Conservation (phyloP, 306 rosid species). For the Cicer arietinum region DNA sequence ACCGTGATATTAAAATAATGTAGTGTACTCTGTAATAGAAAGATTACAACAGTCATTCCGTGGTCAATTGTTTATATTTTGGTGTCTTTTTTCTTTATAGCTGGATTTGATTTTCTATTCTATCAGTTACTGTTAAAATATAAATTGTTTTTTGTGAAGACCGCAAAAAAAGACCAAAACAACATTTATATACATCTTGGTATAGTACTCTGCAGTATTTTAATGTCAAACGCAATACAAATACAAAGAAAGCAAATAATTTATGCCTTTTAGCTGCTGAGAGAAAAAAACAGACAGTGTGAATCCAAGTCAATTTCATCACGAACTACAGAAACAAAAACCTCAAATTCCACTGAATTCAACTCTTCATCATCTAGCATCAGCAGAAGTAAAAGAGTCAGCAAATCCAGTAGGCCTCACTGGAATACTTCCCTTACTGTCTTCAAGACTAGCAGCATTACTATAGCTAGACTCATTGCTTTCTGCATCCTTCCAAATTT, state of each 20-base stretch:
- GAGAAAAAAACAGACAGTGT: constrained; percentile 6
- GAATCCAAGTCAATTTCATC: constrained; percentile 26
- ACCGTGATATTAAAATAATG: no score
- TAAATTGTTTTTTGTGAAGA: constrained; percentile 12
- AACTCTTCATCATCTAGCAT: constrained; percentile 61
- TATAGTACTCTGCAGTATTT: constrained; percentile 35
- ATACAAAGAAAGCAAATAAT: background rate
- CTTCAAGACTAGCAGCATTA: constrained; percentile 49
- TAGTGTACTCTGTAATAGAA: no score
- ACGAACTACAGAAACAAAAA: constrained; percentile 15
- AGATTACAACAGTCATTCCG: no score
- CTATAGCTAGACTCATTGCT: constrained; percentile 50
- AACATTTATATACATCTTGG: constrained; percentile 41
- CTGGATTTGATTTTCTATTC: no score
- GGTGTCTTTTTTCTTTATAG: no score
- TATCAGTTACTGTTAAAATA: background rate
- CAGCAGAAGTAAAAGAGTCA: constrained; percentile 67
- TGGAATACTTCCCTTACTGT: constrained; percentile 73
- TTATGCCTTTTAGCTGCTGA: constrained; percentile 8
- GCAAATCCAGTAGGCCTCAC: constrained; percentile 75
- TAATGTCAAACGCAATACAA: constrained; percentile 35
- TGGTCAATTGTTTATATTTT: no score
- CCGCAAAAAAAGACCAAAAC: constrained; percentile 2
- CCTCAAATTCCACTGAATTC: constrained; percentile 10
- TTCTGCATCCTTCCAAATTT: constrained; percentile 76